Conservation (phyloP, 257 asterid species). For the Fraxinus cuspidata region DNA sequence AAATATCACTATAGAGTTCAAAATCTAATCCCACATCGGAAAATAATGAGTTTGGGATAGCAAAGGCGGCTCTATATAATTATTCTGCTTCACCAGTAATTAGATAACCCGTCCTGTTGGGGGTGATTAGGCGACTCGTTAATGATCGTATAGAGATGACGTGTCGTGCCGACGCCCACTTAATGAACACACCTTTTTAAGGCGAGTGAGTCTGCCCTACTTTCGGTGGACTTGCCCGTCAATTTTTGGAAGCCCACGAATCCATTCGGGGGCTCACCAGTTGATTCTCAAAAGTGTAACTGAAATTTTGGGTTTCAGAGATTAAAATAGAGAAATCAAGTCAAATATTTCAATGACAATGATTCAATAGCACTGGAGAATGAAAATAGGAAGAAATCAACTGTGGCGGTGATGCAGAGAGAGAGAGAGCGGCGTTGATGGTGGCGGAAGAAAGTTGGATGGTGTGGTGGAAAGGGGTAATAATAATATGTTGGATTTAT, state of each 20-base stretch:
- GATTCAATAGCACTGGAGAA: no score
- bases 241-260: slow-evolving; percentile 74
- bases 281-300: background rate
- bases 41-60: background rate
- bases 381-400: no score
- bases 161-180: slow-evolving; percentile 84
- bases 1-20: no score
- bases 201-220: slow-evolving; percentile 57
- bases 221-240: slow-evolving; percentile 65
- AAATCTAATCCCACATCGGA: slow-evolving; percentile 26
- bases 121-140: slow-evolving; percentile 71
- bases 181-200: slow-evolving; percentile 45
- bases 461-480: no score
- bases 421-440: no score
- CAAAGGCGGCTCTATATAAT: background rate
- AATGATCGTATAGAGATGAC: slow-evolving; percentile 75
- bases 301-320: background rate
- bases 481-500: no score
- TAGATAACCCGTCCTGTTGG: slow-evolving; percentile 73
- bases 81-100: background rate
- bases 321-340: no score
- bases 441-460: no score
- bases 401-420: no score
- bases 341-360: no score
- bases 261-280: slow-evolving; percentile 34